Percentiles rank a stretch among this genome's conserved stretches.
These are phyloP conservation scores for Chamaecyparis obtusa DNA, from an alignment of 75 land plant genomes.

Conservation along the genomic window DNA sequence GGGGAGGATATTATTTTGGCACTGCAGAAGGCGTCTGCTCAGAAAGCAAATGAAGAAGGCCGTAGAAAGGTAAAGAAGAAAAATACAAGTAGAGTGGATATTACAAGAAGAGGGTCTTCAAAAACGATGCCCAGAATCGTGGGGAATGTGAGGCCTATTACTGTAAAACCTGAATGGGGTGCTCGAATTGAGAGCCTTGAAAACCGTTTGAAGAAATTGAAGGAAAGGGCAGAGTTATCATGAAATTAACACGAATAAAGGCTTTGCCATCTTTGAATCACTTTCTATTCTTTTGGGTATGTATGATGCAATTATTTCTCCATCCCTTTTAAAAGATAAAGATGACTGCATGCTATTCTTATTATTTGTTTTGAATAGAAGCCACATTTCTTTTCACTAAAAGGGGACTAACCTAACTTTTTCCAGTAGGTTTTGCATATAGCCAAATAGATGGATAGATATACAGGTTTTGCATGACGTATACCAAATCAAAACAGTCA, in stretches of 20 bases:
- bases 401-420: not conserved
- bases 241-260: not conserved
- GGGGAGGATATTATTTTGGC: too few species aligned
- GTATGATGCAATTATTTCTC: not conserved
- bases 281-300: not conserved
- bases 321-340: not conserved
- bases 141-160: slow-evolving; percentile 1
- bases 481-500: not conserved
- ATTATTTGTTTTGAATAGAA: not conserved
- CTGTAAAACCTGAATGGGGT: not conserved
- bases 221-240: not conserved
- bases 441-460: not conserved
- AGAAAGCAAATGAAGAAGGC: too few species aligned
- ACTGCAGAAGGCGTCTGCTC: too few species aligned
- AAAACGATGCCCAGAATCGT: not conserved
- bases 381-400: not conserved
- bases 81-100: not conserved
- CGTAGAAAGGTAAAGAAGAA: too few species aligned
- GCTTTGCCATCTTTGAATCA: not conserved
- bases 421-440: not conserved
- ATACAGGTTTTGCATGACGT: not conserved
- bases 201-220: slow-evolving; percentile 2
- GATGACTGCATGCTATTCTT: not conserved
- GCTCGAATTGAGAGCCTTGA: slow-evolving; percentile 14
- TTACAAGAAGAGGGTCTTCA: not conserved